Evolutionary conservation across 768 basidiomycete species (phyloP).

Genomic region (Rhizopogon salebrosus): DNA sequence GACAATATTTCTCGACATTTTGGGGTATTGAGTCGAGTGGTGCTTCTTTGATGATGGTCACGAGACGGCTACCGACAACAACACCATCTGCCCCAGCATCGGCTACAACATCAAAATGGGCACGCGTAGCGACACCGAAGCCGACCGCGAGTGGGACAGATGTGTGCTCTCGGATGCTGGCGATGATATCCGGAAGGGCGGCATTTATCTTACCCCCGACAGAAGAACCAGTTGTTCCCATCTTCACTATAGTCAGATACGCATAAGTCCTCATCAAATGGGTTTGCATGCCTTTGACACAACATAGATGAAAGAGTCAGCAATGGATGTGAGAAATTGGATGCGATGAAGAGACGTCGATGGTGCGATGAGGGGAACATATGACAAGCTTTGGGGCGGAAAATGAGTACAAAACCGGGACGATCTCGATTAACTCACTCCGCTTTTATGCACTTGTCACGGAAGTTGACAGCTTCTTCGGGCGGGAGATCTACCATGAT

Average conservation of each 20-base stretch:
- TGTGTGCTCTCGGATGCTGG: conserved; percentile 75
- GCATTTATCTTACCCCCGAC: conserved; percentile 64
- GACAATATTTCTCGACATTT: conserved; percentile 69
- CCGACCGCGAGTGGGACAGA: conserved; percentile 89
- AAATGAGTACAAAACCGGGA: conserved; percentile 1
- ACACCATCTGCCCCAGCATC: conserved; percentile 93
- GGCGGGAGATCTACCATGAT: conserved; percentile 98
- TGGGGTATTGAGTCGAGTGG: conserved; percentile 41
- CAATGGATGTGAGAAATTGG: conserved; percentile 86
- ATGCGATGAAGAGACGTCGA: conserved; percentile 86
- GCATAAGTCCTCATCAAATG: neutral
- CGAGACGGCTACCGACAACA: conserved; percentile 87
- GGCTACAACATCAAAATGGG: conserved; percentile 82
- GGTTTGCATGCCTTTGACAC: conserved; percentile 76
- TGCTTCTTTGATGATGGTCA: conserved; percentile 70
- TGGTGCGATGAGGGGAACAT: conserved; percentile 92
- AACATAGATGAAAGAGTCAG: conserved; percentile 96
- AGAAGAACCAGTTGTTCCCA: conserved; percentile 97
- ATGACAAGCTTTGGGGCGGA: conserved; percentile 63
- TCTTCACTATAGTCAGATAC: conserved; percentile 41
- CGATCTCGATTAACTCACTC: conserved; percentile 49
- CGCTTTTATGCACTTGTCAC: conserved; percentile 76
- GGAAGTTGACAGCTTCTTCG: conserved; percentile 89
- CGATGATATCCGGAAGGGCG: conserved; percentile 77
- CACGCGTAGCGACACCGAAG: conserved; percentile 89